These are phyloP conservation scores for Brettanomyces sp. DNA, from an alignment of 805 yeast genomes.

Conservation along the genomic window DNA sequence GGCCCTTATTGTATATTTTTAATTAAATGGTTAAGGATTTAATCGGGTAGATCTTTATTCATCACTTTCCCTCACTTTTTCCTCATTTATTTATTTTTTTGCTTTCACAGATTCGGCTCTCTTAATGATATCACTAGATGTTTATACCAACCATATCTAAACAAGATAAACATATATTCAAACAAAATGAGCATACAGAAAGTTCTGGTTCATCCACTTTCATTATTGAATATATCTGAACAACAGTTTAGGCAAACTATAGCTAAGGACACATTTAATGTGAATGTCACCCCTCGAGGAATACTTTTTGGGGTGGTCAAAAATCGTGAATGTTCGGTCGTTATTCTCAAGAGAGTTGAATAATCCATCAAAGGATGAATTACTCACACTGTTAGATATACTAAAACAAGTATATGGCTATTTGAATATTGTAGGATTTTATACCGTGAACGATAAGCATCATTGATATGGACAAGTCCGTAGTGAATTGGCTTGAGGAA, in stretches of 20 bases:
- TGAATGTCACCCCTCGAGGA: not conserved
- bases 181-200: not conserved
- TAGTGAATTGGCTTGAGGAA: not conserved
- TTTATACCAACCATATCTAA: too few species aligned
- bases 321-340: not conserved
- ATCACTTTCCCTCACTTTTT: too few species aligned
- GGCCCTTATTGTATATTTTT: not conserved
- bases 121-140: too few species aligned
- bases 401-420: conserved; percentile 17
- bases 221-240: conserved; percentile 8
- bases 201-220: conserved; percentile 5
- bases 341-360: conserved; percentile 3
- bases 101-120: too few species aligned
- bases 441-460: conserved; percentile 2
- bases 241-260: conserved; percentile 2
- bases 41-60: too few species aligned
- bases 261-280: too few species aligned
- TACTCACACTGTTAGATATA: conserved; percentile 7
- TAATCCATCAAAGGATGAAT: not conserved
- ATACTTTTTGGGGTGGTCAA: conserved; percentile 6
- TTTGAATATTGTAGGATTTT: conserved; percentile 18
- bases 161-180: too few species aligned
- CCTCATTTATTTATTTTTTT: too few species aligned
- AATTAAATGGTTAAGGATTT: too few species aligned
- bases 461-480: not conserved